Percentiles rank a stretch among this genome's conserved stretches.
Evolutionary conservation across 169 alveolate species (phyloP).

Genomic region (Cryptosporidium bovis): DNA sequence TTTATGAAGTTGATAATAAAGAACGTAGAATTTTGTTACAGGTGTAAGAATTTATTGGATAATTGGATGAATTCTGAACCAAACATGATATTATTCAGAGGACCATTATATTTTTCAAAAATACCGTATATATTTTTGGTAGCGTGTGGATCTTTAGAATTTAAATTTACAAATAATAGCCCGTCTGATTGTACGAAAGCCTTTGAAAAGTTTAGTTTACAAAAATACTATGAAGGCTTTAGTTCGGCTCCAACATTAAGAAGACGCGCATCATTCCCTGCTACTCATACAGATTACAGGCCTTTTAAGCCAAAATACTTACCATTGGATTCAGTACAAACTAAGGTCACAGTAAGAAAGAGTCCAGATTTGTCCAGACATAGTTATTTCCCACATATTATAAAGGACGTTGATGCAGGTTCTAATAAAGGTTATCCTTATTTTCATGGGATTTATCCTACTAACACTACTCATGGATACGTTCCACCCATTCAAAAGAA

Average conservation of each 20-base stretch:
- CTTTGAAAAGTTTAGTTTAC: conserved; percentile 27
- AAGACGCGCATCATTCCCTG: conserved; percentile 75
- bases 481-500: conserved; percentile 2
- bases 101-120: conserved; percentile 45
- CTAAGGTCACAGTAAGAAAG: neutral
- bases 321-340: conserved; percentile 1
- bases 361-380: conserved; percentile 4
- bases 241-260: conserved; percentile 68
- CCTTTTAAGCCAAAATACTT: conserved; percentile 29
- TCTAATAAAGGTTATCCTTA: neutral
- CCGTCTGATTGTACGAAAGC: neutral
- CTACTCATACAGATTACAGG: conserved; percentile 53
- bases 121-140: conserved; percentile 24
- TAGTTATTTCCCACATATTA: conserved; percentile 3
- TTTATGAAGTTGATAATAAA: conserved; percentile 31
- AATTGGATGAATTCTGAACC: conserved; percentile 69
- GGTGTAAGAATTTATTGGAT: conserved; percentile 21
- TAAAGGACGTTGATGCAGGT: neutral
- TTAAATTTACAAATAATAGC: neutral
- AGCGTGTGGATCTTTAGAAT: conserved; percentile 53
- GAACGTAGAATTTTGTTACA: conserved; percentile 8
- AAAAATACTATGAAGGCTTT: conserved; percentile 49
- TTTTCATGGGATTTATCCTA: neutral
- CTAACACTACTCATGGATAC: neutral
- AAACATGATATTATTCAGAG: conserved; percentile 56